Base-by-base conservation (phyloP, 2,329 filamentous ascomycete species). In the Penicillium sp. region DNA sequence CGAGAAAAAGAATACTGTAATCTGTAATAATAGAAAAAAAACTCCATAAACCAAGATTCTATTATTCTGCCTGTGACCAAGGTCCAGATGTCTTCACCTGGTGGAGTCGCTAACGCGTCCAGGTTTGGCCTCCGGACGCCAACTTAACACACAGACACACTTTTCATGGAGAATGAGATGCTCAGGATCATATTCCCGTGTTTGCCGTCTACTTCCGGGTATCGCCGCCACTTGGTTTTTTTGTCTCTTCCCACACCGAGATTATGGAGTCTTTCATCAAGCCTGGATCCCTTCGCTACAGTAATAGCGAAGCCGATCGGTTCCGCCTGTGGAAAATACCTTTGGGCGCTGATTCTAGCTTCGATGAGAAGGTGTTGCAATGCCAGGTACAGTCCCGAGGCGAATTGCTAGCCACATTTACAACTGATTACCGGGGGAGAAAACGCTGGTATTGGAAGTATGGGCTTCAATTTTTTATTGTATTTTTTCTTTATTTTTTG, bases 301-400 rank as follows among this genome's bases (percentile, higher is more conserved):
- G 23, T 50, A 23, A 41, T 47, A 43, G 49, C 45, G 45, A 49
- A 56, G 48, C 53, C 51, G 58, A 52, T 52, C 45, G 18, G 48
- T 59, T 53, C 51, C 51, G 51, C 51, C 42, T 55, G 54, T 57
- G 44, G 27, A 40, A 51, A 54, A 37, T 42, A 27, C 20, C 6
- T 48, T 44, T 42, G 44, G 18, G 8, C 25, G 25, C 25, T 47
- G 20, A 12, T 15, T 46, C 4, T 29, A 2, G 12, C 9, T 29
- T 20, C 23, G 46, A 47, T 3, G n/a, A n/a, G n/a, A n/a, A 14
- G 47, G 46, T 50, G 35, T 46, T 45, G 50, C 57, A 56, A 60
- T 58, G 59, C 51, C 55, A 62, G 59, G 59, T 60, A 60, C 57
- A 60, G 41, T 49, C 51, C 59, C 55, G 47, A 56, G 53, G 45